These are phyloP conservation scores for Hypsizygus marmoreus DNA, from an alignment of 768 basidiomycete species.

Conservation along the genomic window DNA sequence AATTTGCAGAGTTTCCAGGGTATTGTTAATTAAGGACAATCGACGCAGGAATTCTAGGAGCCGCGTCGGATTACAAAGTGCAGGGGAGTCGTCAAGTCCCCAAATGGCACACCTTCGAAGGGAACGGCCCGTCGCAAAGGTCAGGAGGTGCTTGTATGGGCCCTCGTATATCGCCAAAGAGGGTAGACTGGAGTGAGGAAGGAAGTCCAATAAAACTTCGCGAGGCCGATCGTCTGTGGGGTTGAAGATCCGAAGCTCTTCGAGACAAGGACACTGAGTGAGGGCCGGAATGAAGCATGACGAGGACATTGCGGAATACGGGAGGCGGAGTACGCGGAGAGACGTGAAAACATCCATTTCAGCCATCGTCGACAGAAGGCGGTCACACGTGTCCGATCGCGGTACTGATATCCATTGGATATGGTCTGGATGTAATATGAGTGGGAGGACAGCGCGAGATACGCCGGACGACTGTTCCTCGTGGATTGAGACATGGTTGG, in stretches of 20 bases:
- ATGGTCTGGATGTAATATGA: slow-evolving; percentile 28
- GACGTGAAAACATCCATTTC: slow-evolving; percentile 18
- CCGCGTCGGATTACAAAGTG: slow-evolving; percentile 22
- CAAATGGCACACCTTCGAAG: slow-evolving; percentile 25
- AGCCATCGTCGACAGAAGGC: slow-evolving; percentile 26
- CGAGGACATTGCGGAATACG: slow-evolving; percentile 27
- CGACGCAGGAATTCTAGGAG: slow-evolving; percentile 17
- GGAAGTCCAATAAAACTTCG: slow-evolving; percentile 15
- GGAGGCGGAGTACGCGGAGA: slow-evolving; percentile 24
- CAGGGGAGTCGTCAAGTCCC: slow-evolving; percentile 29
- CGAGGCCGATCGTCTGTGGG: slow-evolving; percentile 25
- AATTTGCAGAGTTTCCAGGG: slow-evolving; percentile 21
- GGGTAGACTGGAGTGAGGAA: slow-evolving; percentile 22
- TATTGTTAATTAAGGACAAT: slow-evolving; percentile 18
- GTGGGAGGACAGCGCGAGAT: slow-evolving; percentile 25
- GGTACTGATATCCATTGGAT: slow-evolving; percentile 33
- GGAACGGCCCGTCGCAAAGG: slow-evolving; percentile 22
- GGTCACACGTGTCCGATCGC: slow-evolving; percentile 30
- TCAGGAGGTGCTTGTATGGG: slow-evolving; percentile 25
- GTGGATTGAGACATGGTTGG: slow-evolving; percentile 35
- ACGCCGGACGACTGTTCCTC: slow-evolving; percentile 32
- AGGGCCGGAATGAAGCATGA: slow-evolving; percentile 27
- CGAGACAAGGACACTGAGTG: slow-evolving; percentile 28
- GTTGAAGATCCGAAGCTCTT: slow-evolving; percentile 31
- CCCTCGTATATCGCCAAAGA: slow-evolving; percentile 29